These are phyloP conservation scores for Curvularia spicifera DNA, from an alignment of 2,329 filamentous ascomycete species.

Conservation along the genomic window DNA sequence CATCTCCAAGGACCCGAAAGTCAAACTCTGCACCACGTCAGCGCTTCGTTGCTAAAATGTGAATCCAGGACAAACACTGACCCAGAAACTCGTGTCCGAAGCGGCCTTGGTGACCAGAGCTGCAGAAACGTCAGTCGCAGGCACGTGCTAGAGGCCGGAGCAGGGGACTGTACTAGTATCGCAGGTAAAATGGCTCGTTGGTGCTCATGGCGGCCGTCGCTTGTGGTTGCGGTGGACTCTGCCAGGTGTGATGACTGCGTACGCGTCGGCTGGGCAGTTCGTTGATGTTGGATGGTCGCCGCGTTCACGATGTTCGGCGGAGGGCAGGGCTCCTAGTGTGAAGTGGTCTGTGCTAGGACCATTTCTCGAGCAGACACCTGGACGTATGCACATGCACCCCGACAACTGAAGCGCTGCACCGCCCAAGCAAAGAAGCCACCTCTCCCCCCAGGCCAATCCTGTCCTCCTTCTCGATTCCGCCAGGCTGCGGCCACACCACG, in stretches of 20 bases:
- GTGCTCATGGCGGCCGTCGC: slow-evolving; percentile 63
- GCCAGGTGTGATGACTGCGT: slow-evolving; percentile 8
- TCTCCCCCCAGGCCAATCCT: slow-evolving; percentile 27
- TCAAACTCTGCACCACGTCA: slow-evolving; percentile 78
- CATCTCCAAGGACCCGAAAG: slow-evolving; percentile 89
- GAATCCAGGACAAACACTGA: slow-evolving; percentile 51
- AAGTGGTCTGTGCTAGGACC: slow-evolving; percentile 27
- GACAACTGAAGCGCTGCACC: slow-evolving; percentile 35
- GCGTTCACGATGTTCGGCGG: slow-evolving; percentile 34
- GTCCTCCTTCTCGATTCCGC: slow-evolving; percentile 13
- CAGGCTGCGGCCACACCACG: slow-evolving; percentile 21
- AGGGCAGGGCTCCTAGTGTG: slow-evolving; percentile 33
- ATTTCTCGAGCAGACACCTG: slow-evolving; percentile 50
- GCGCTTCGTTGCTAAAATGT: not conserved
- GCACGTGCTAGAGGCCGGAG: slow-evolving; percentile 19
- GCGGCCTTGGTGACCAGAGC: slow-evolving; percentile 94
- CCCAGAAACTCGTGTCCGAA: slow-evolving; percentile 98
- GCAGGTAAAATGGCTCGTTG: slow-evolving; percentile 89
- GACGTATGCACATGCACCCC: slow-evolving; percentile 31
- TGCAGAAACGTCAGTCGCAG: slow-evolving; percentile 52
- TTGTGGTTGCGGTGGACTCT: not conserved
- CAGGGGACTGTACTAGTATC: slow-evolving; percentile 81
- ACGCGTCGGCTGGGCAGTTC: slow-evolving; percentile 9
- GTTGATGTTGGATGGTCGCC: slow-evolving; percentile 14
- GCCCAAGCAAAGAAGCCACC: slow-evolving; percentile 25